phyloP scores from a whole-genome alignment of 2,329 filamentous ascomycete genomes.

The Penicillium psychrosexuale region DNA sequence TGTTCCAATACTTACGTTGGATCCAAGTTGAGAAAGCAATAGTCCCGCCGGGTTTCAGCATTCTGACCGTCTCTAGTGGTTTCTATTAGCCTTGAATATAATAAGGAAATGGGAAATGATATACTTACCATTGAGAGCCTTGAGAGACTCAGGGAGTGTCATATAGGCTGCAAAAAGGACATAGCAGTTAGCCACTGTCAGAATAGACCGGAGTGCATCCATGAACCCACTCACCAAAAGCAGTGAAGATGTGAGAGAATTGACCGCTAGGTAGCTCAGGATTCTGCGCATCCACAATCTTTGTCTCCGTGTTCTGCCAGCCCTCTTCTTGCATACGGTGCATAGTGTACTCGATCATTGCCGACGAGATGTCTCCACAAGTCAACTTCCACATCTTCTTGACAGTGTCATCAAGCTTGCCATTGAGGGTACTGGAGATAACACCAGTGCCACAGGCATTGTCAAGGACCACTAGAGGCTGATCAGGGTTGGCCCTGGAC shows the following conservation, averaged over 20 bases:
- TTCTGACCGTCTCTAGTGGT: slow-evolving; percentile 30
- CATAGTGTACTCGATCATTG: slow-evolving; percentile 44
- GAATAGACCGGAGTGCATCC: not conserved
- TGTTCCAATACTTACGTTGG: slow-evolving; percentile 22
- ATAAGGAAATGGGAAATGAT: not conserved
- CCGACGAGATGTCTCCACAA: slow-evolving; percentile 49
- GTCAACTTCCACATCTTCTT: slow-evolving; percentile 47
- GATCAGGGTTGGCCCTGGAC: slow-evolving; percentile 13
- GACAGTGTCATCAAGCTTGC: slow-evolving; percentile 37
- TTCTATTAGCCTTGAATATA: not conserved
- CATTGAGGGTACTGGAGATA: slow-evolving; percentile 48
- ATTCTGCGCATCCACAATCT: slow-evolving; percentile 49
- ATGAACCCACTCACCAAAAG: slow-evolving; percentile 38
- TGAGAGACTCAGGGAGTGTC: slow-evolving; percentile 44
- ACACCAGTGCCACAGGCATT: slow-evolving; percentile 55
- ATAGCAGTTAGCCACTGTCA: not conserved
- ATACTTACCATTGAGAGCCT: slow-evolving; percentile 36
- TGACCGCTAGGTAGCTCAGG: slow-evolving; percentile 39
- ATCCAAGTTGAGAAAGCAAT: slow-evolving; percentile 38
- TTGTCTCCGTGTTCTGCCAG: slow-evolving; percentile 49
- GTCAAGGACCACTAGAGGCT: slow-evolving; percentile 46
- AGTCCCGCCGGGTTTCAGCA: slow-evolving; percentile 35
- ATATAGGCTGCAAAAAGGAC: slow-evolving; percentile 37
- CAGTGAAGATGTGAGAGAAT: slow-evolving; percentile 48
- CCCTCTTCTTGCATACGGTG: slow-evolving; percentile 40